Evolutionary conservation across 345 rosid genomes (phyloP), one percentile per base, ranked within the genome.

Genomic region (Murraya paniculata): DNA sequence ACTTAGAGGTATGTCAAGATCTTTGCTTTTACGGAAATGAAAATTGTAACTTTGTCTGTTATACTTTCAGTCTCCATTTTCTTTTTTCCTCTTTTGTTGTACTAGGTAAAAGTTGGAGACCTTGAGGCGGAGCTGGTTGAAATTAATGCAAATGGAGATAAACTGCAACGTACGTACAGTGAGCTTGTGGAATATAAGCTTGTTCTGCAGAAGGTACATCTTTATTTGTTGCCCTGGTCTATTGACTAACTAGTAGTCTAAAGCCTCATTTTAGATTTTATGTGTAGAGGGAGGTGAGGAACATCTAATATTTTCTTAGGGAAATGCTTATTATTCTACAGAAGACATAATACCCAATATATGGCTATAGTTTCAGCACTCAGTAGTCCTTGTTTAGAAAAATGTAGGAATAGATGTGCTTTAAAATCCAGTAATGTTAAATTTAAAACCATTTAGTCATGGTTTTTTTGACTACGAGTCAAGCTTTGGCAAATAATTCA

Each of bases 41-140:
- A 81, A 78, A 76, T 11, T 6, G 33, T 66, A 39, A 67, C 55
- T 27, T 22, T 71, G 66, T 36, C 74, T 25, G 66, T 41, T 72
- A 50, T 57, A 16, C 33, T 61, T 60, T 31, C 3, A 35, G n/a
- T 35, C 45, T 35, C 6, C 69, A 19, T 35, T 65, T 65, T 14
- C 19, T 50, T 38, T 38, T 68, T 75, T 53, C 25, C 64, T 71
- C 71, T 74, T 69, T 67, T 74, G 64, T 31, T 78, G 55, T 84
- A 6, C 67, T 65, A 94, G 98, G 77, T 84, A n/a, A 96, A 90
- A 87, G 94, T 93, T 84, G 98, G 89, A 82, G 99, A 91, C 72
- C 89, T 92, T 73, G 99, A 94, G 88, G 95, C 98, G 19, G 98
- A 94, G 85, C 92, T 94, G 78, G 84, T 93, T 85, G 99, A 94